Conservation (phyloP, 163 green algal genomes). For the Coccomyxa subellipsoidea region DNA sequence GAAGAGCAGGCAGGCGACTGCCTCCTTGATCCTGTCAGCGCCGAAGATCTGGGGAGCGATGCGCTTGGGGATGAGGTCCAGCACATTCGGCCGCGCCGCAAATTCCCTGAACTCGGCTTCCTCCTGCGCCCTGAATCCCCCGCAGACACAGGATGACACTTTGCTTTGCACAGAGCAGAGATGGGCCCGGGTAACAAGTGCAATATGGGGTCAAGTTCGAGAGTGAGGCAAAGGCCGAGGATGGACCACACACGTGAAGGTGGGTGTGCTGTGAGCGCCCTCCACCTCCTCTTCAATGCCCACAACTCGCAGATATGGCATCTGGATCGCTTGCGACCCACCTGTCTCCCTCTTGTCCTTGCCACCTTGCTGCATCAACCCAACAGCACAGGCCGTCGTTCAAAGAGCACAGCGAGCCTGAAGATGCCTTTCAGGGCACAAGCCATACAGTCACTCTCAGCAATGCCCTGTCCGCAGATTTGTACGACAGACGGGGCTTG, state of each 20-base stretch:
- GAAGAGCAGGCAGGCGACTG: constrained; percentile 94
- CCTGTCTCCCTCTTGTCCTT: constrained; percentile 19
- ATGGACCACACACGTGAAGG: constrained; percentile 37
- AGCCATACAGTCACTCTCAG: neutral
- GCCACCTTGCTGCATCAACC: constrained; percentile 22
- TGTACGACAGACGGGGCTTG: too few relatives aligned
- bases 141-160: neutral
- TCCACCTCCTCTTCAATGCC: constrained; percentile 70
- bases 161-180: neutral
- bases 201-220: too few relatives aligned
- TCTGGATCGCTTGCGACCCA: constrained; percentile 49
- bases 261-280: constrained; percentile 46
- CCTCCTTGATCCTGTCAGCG: constrained; percentile 91
- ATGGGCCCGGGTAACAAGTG: too few relatives aligned
- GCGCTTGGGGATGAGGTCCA: constrained; percentile 63
- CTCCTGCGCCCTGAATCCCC: constrained; percentile 66
- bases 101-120: constrained; percentile 89
- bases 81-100: constrained; percentile 64
- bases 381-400: neutral
- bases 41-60: constrained; percentile 98
- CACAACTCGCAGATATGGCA: constrained; percentile 81
- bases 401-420: too few relatives aligned
- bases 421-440: neutral
- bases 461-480: too few relatives aligned
- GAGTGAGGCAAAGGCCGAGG: too few relatives aligned